Conservation (phyloP, 148 eudicot species). For the Rhododendron ferrugineum region DNA sequence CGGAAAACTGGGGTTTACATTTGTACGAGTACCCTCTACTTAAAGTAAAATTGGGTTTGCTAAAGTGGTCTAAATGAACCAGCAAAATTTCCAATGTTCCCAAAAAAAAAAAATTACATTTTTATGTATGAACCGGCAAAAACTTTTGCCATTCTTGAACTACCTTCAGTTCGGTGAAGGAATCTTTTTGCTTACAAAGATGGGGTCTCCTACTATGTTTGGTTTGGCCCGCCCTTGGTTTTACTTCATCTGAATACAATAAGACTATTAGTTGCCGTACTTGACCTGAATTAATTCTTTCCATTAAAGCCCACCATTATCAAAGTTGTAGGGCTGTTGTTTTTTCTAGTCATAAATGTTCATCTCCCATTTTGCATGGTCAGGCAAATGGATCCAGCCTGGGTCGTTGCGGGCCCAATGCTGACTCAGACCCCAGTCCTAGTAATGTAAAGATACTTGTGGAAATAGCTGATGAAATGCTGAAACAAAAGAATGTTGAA, state of each 20-base stretch:
- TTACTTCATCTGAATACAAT: neutral
- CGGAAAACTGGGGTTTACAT: neutral
- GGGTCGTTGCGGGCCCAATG: slow-evolving; percentile 54
- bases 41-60: neutral
- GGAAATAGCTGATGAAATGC: slow-evolving; percentile 76
- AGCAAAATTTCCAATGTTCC: neutral
- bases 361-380: slow-evolving; percentile 1
- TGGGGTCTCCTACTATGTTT: neutral
- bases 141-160: slow-evolving; percentile 17
- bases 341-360: neutral
- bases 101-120: no score
- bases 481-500: slow-evolving; percentile 87
- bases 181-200: neutral
- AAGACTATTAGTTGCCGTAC: neutral
- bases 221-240: neutral
- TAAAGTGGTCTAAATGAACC: neutral
- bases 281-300: neutral
- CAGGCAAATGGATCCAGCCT: slow-evolving; percentile 85
- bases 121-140: neutral
- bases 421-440: slow-evolving; percentile 75
- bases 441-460: slow-evolving; percentile 59
- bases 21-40: neutral
- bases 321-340: neutral
- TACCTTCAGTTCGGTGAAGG: neutral
- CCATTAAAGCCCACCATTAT: neutral